Conservation (phyloP, 306 rosid species). For the Oxytropis ochrocephala region DNA sequence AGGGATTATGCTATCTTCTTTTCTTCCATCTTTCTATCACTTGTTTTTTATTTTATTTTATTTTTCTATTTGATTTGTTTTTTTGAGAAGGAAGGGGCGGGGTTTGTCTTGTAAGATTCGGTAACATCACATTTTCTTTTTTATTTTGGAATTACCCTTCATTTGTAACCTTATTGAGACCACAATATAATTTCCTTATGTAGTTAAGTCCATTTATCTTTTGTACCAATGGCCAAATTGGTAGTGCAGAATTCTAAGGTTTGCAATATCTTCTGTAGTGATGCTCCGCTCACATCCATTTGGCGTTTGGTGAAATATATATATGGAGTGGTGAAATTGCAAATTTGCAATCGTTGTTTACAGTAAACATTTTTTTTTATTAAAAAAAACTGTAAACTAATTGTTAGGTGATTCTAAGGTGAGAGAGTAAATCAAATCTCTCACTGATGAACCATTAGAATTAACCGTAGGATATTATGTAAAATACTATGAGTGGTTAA, state of each 20-base stretch:
- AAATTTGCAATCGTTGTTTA: no score
- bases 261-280: neutral
- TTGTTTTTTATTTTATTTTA: neutral
- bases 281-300: neutral
- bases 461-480: no score
- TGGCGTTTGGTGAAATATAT: no score
- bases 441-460: no score
- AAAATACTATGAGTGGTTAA: no score
- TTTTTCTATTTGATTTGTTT: neutral
- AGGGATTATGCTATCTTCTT: constrained; percentile 13
- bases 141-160: constrained; percentile 9
- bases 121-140: neutral
- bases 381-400: no score
- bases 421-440: no score
- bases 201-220: constrained; percentile 1
- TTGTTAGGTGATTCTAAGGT: no score
- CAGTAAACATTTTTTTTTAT: no score
- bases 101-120: constrained; percentile 19
- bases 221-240: constrained; percentile 7
- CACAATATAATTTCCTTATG: constrained; percentile 4
- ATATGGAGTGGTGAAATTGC: no score
- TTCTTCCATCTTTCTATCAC: neutral
- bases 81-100: neutral
- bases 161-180: constrained; percentile 17
- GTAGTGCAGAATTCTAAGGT: neutral